Evolutionary conservation across 495 filamentous ascomycete genomes (phyloP), one percentile per base, ranked within the genome.

Genomic region (Podospora didyma): DNA sequence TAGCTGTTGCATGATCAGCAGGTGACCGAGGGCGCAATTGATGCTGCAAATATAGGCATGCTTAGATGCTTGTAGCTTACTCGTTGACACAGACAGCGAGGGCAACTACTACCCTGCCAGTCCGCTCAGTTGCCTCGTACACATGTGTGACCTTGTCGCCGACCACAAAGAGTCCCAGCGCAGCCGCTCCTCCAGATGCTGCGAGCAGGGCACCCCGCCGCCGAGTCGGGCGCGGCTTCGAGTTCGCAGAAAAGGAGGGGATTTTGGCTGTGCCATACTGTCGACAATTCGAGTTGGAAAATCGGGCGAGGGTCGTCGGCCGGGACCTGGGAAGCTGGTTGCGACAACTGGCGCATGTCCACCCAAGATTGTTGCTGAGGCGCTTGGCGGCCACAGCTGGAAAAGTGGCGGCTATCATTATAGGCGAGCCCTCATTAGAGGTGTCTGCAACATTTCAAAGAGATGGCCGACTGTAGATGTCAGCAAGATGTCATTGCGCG

Each of bases 81-180:
- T 98, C 93, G 65, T 93, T 93, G 46, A 98, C 90, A 70, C 88
- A 92, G 51, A 95, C 71, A 14, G 83, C 82, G 57, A 98, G 70
- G 21, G 89, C 80, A 16, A 79, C 76, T 23, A 85, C 85, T n/a
- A 98, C 92, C 31, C 93, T 82, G 17, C 87, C 85, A 37, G 88
- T 88, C 61, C 93, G 81, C 75, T 87, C 82, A 3, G 79, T 79
- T n/a, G 89, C 89, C 37, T 83, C 79, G 61, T 89, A 90, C 20
- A 76, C 77, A 75, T 90, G 84, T 67, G 86, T 86, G 53, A 84
- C 76, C 48, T 92, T 79, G 59, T 94, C 89, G 16, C 80, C 83
- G 62, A 89, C 86, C 16, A 82, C 78, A 39, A 91, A 64, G 1
- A 84, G 75, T n/a, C 80, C 83, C 23, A 79, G 74, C 1, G 83